Conservation (phyloP, 2,329 filamentous ascomycete species). For the Xylaria hypoxylon region DNA sequence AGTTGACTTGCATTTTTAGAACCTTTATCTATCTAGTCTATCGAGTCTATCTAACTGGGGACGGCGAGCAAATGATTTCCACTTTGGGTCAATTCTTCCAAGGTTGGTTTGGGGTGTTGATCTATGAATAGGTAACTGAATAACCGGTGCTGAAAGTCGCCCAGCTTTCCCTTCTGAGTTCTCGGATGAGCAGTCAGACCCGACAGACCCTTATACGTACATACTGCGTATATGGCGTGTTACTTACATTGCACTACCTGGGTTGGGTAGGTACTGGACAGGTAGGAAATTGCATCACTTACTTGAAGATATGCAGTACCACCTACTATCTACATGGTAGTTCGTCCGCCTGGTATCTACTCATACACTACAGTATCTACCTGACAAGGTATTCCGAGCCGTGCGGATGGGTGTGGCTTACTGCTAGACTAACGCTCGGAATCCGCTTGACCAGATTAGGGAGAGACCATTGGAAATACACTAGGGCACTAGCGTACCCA, state of each 20-base stretch:
- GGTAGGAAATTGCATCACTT: too few relatives aligned
- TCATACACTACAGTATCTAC: too few relatives aligned
- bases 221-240: too few relatives aligned
- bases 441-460: slow-evolving; percentile 36
- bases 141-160: slow-evolving; percentile 16
- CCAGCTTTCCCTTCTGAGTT: neutral
- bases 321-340: too few relatives aligned
- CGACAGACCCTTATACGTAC: too few relatives aligned
- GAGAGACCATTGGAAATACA: slow-evolving; percentile 10
- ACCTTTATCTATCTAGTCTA: too few relatives aligned
- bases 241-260: too few relatives aligned
- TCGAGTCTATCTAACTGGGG: too few relatives aligned
- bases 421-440: slow-evolving; percentile 27
- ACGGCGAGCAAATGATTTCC: slow-evolving; percentile 25
- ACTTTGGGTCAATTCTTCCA: slow-evolving; percentile 24
- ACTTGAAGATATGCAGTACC: too few relatives aligned
- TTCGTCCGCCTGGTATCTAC: too few relatives aligned
- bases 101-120: slow-evolving; percentile 12
- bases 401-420: slow-evolving; percentile 33
- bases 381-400: neutral
- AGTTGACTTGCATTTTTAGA: slow-evolving; percentile 36
- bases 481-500: neutral
- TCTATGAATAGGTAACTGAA: slow-evolving; percentile 30
- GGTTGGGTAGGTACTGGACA: too few relatives aligned
- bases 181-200: too few relatives aligned